Evolutionary conservation across 768 basidiomycete species (phyloP).

Genomic region (Dentipellis sp.): DNA sequence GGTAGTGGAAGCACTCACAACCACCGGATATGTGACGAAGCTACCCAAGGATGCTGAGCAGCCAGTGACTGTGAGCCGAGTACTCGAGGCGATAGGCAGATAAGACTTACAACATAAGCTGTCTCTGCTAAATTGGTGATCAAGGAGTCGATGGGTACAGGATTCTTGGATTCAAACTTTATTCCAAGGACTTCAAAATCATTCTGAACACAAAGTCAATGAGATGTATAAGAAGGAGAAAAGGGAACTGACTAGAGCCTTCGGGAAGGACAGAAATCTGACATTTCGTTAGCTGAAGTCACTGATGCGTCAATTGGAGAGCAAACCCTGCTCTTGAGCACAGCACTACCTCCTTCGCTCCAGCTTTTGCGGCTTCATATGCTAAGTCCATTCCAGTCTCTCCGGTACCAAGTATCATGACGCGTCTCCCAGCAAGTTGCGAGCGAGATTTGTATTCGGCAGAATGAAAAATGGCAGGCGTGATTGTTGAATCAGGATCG

Average conservation of each 20-base stretch:
- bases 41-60: slow-evolving; percentile 51
- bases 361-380: slow-evolving; percentile 39
- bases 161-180: slow-evolving; percentile 30
- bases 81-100: not conserved
- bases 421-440: slow-evolving; percentile 34
- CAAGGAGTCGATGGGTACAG: slow-evolving; percentile 35
- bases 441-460: slow-evolving; percentile 37
- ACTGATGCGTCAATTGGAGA: not conserved
- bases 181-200: slow-evolving; percentile 47
- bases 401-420: slow-evolving; percentile 51
- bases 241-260: slow-evolving; percentile 31
- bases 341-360: slow-evolving; percentile 41
- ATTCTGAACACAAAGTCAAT: slow-evolving; percentile 24
- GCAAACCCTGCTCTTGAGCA: slow-evolving; percentile 41
- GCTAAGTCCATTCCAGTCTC: slow-evolving; percentile 59
- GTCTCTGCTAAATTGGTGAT: slow-evolving; percentile 54
- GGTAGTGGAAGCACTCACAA: slow-evolving; percentile 27
- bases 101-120: slow-evolving; percentile 34
- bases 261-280: slow-evolving; percentile 51
- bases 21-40: slow-evolving; percentile 44
- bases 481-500: slow-evolving; percentile 7
- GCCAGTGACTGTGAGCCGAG: not conserved
- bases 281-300: not conserved
- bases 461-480: slow-evolving; percentile 36
- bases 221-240: not conserved